Percentiles rank a stretch among this genome's conserved stretches.
Conservation (phyloP, 1,139 yeast genomes). For the Sugiyamaella sp. region DNA sequence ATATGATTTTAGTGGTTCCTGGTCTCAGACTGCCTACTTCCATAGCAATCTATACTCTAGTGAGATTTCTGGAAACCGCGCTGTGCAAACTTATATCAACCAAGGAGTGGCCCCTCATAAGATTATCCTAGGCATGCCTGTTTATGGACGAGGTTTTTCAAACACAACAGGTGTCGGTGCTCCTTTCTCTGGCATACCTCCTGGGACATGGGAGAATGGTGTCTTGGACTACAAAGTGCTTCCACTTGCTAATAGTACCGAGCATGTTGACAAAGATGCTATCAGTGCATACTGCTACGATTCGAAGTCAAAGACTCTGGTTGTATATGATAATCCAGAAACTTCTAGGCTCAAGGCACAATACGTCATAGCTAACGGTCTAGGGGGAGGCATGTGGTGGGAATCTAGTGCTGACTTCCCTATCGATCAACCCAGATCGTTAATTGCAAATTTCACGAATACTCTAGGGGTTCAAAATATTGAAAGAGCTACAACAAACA, state of each 20-base stretch:
- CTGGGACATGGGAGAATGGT: conserved; percentile 53
- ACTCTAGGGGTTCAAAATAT: conserved; percentile 26
- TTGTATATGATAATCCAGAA: conserved; percentile 67
- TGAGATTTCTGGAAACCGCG: conserved; percentile 51
- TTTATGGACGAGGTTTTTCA: conserved; percentile 77
- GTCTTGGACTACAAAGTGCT: conserved; percentile 55
- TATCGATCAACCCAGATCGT: conserved; percentile 31
- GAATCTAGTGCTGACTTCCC: conserved; percentile 75
- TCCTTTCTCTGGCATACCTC: conserved; percentile 53
- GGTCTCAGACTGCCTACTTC: conserved; percentile 65
- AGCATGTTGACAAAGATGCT: conserved; percentile 53
- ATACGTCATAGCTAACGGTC: conserved; percentile 51
- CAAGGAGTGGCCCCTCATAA: conserved; percentile 54
- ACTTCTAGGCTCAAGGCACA: conserved; percentile 61
- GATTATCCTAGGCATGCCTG: conserved; percentile 84
- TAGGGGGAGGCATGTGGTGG: conserved; percentile 97
- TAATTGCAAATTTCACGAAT: conserved; percentile 36
- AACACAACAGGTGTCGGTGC: conserved; percentile 49
- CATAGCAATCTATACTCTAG: conserved; percentile 73
- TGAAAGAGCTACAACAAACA: conserved; percentile 9
- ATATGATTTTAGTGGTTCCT: conserved; percentile 81
- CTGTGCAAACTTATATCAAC: conserved; percentile 50
- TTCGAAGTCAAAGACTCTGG: conserved; percentile 45
- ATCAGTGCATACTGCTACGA: conserved; percentile 66
- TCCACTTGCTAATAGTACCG: conserved; percentile 50